Conservation (phyloP, 352 stramenopile species). For the Globisporangium camurandrum region DNA sequence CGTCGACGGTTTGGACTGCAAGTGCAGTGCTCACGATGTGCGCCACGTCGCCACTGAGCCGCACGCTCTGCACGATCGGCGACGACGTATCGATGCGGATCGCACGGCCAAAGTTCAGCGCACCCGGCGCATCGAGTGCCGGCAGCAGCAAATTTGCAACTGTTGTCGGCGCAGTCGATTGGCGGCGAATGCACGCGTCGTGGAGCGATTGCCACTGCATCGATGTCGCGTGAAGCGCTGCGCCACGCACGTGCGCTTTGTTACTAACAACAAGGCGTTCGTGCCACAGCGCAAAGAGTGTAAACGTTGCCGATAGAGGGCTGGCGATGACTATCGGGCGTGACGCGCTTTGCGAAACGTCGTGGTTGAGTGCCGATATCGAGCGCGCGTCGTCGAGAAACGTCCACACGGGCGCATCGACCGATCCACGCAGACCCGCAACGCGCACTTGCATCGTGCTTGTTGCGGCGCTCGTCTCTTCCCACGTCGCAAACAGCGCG, state of each 20-base stretch:
- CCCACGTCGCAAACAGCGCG: slow-evolving; percentile 39
- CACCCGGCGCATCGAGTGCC: slow-evolving; percentile 29
- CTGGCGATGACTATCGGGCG: slow-evolving; percentile 18
- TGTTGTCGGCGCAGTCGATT: slow-evolving; percentile 24
- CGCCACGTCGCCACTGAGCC: slow-evolving; percentile 27
- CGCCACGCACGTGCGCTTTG: slow-evolving; percentile 28
- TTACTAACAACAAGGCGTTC: slow-evolving; percentile 25
- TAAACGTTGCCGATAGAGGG: slow-evolving; percentile 4
- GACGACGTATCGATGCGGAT: slow-evolving; percentile 48
- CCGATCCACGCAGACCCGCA: slow-evolving; percentile 15
- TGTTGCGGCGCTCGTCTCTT: slow-evolving; percentile 24
- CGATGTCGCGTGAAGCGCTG: slow-evolving; percentile 10
- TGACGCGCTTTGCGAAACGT: slow-evolving; percentile 16
- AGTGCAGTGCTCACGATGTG: slow-evolving; percentile 26
- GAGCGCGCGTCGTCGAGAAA: slow-evolving; percentile 32
- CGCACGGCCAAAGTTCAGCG: slow-evolving; percentile 41
- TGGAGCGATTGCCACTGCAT: slow-evolving; percentile 42
- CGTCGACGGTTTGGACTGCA: slow-evolving; percentile 42
- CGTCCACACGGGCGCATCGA: slow-evolving; percentile 16
- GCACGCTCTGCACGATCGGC: slow-evolving; percentile 26
- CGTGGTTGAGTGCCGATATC: slow-evolving; percentile 37
- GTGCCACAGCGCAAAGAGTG: slow-evolving; percentile 32
- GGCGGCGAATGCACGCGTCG: slow-evolving; percentile 37
- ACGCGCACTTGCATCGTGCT: slow-evolving; percentile 35
- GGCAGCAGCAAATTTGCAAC: slow-evolving; percentile 40